phyloP scores from a whole-genome alignment of 805 yeast species.

The Starmerella cellae region DNA sequence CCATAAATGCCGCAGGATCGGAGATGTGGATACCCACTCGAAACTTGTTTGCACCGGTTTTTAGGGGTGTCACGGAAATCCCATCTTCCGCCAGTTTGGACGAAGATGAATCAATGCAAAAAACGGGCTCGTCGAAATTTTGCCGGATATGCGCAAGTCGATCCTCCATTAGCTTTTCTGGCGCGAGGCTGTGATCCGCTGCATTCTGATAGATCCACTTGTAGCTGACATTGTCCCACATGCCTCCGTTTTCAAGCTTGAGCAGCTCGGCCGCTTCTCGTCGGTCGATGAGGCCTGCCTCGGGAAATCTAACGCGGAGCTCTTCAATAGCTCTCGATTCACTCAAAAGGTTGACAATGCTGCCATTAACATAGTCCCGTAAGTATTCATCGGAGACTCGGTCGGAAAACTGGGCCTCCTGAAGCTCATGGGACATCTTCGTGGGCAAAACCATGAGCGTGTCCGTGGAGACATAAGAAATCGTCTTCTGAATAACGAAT shows the following conservation, averaged over 20 bases:
- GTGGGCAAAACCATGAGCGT: conserved; percentile 13
- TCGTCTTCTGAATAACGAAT: conserved; percentile 2
- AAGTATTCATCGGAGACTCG: conserved; percentile 1
- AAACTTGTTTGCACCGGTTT: conserved; percentile 1
- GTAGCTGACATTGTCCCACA: conserved; percentile 1
- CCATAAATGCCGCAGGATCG: conserved; percentile 62
- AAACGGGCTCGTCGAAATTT: conserved; percentile 29
- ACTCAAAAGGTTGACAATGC: conserved; percentile 9
- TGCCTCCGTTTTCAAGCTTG: conserved; percentile 1
- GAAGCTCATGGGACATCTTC: conserved; percentile 4
- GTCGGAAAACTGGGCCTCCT: background rate
- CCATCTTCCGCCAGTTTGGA: conserved; percentile 96
- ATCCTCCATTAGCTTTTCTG: conserved; percentile 1
- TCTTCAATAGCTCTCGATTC: conserved; percentile 15
- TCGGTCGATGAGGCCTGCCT: conserved; percentile 1
- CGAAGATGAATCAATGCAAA: conserved; percentile 65
- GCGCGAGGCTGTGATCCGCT: background rate
- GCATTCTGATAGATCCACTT: conserved; percentile 5
- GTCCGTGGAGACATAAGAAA: conserved; percentile 6
- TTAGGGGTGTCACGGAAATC: conserved; percentile 33
- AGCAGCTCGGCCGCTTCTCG: conserved; percentile 13
- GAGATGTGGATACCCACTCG: conserved; percentile 64
- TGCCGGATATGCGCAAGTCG: conserved; percentile 1
- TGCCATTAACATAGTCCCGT: conserved; percentile 18
- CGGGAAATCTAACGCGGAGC: conserved; percentile 7